Evolutionary conservation across 257 asterid genomes (phyloP).

Genomic region (Nicotiana sylvestris): DNA sequence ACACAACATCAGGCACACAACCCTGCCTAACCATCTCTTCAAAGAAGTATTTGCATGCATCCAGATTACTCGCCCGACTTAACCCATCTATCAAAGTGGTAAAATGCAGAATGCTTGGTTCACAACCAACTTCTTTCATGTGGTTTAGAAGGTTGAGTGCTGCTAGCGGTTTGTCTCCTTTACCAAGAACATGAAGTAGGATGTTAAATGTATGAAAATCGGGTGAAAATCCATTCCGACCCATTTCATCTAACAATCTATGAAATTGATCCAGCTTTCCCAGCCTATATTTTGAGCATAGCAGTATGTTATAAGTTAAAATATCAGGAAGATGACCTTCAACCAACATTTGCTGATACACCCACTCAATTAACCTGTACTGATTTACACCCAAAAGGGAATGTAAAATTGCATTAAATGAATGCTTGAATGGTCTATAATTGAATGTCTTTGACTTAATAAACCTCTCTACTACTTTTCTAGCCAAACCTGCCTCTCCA

Average conservation of each 20-base stretch:
- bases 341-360: constrained; percentile 67
- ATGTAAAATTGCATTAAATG: constrained; percentile 76
- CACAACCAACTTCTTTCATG: constrained; percentile 74
- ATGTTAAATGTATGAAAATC: constrained; percentile 84
- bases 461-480: constrained; percentile 82
- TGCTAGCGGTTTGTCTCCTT: constrained; percentile 73
- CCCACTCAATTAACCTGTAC: constrained; percentile 90
- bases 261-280: constrained; percentile 85
- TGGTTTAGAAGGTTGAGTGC: constrained; percentile 83
- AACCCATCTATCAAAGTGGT: constrained; percentile 91
- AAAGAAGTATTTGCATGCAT: constrained; percentile 75
- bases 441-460: constrained; percentile 75
- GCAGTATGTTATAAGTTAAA: constrained; percentile 73
- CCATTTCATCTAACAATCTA: constrained; percentile 78
- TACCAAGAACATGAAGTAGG: constrained; percentile 85
- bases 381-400: constrained; percentile 58
- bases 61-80: constrained; percentile 88
- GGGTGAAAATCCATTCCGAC: constrained; percentile 65
- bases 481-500: constrained; percentile 86
- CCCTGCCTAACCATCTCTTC: constrained; percentile 68
- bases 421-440: constrained; percentile 75
- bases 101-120: constrained; percentile 78
- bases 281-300: constrained; percentile 80
- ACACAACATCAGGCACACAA: constrained; percentile 75
- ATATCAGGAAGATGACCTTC: constrained; percentile 82